Evolutionary conservation across 371 early-diverging fungal species (phyloP).

Genomic region (Mucor velutinosus): DNA sequence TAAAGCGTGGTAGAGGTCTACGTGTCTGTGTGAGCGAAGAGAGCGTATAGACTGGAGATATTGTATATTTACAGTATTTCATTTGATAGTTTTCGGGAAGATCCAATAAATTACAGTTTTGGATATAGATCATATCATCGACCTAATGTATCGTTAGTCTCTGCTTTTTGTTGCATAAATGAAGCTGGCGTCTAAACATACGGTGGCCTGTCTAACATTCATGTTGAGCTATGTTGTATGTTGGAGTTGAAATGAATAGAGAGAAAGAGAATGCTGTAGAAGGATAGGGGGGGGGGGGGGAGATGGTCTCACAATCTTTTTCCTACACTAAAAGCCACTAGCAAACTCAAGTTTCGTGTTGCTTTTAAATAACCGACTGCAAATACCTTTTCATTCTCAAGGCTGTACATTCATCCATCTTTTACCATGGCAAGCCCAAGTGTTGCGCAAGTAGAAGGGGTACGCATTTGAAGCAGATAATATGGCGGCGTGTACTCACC

Average conservation of each 20-base stretch:
- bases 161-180: neutral
- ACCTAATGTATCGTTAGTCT: constrained; percentile 41
- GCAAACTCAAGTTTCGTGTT: neutral
- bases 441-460: constrained; percentile 20
- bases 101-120: constrained; percentile 95
- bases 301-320: neutral
- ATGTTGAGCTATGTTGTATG: constrained; percentile 27
- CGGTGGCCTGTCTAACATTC: constrained; percentile 73
- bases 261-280: constrained; percentile 8
- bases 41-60: neutral
- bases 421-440: constrained; percentile 9
- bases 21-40: neutral
- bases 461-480: neutral
- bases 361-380: constrained; percentile 1
- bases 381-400: neutral
- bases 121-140: constrained; percentile 84
- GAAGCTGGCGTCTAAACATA: constrained; percentile 22
- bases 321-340: neutral
- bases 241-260: neutral
- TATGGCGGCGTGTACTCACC: neutral
- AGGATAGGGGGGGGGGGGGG: no score
- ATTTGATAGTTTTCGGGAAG: constrained; percentile 98
- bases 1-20: constrained; percentile 90
- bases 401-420: neutral
- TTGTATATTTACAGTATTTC: constrained; percentile 82